These are phyloP conservation scores for Cytospora leucostoma DNA, from an alignment of 2,329 filamentous ascomycete genomes.

Conservation along the genomic window DNA sequence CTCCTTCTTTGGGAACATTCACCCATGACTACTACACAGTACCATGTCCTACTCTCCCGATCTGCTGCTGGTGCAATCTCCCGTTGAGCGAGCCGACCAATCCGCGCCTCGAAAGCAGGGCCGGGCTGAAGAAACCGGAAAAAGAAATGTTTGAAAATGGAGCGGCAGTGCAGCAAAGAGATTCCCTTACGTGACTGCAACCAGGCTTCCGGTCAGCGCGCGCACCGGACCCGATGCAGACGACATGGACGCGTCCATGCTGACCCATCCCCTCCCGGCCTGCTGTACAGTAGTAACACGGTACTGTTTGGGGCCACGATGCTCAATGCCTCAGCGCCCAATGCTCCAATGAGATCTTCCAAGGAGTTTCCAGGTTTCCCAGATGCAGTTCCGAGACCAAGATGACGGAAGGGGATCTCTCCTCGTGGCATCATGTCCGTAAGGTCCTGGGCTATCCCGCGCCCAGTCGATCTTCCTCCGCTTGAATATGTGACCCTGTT, in stretches of 20 bases:
- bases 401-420: constrained; percentile 11
- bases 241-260: neutral
- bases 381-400: neutral
- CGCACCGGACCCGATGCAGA: neutral
- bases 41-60: constrained; percentile 12
- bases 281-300: constrained; percentile 7
- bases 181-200: constrained; percentile 17
- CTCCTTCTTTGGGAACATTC: neutral
- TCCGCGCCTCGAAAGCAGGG: constrained; percentile 14
- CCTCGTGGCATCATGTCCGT: constrained; percentile 19
- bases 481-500: constrained; percentile 9
- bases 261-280: neutral
- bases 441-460: constrained; percentile 1
- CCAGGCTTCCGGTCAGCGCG: neutral
- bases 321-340: constrained; percentile 1
- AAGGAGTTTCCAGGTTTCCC: constrained; percentile 3
- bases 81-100: constrained; percentile 10
- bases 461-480: constrained; percentile 9
- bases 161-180: constrained; percentile 13
- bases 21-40: neutral
- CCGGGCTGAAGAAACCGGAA: constrained; percentile 6
- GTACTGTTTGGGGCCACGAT: neutral
- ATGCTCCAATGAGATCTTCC: constrained; percentile 16
- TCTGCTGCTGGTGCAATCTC: constrained; percentile 19
- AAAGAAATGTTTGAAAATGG: neutral